Conservation (phyloP, 179 eudicot species). For the Beta lomatogona region DNA sequence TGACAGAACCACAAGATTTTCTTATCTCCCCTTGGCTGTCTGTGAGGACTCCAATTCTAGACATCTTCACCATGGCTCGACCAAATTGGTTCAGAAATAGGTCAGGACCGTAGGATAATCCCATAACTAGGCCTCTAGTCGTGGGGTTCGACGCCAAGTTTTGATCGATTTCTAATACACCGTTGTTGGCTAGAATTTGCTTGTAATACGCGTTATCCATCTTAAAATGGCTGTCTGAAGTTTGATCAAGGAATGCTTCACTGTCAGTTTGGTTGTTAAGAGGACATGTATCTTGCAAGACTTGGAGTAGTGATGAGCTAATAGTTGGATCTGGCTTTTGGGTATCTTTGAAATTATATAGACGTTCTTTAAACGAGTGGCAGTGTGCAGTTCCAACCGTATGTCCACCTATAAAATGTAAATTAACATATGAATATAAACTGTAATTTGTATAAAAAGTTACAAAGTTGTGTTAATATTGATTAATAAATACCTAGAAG, state of each 20-base stretch:
- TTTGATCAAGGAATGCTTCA: constrained; percentile 35
- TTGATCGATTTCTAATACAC: constrained; percentile 27
- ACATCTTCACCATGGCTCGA: constrained; percentile 26
- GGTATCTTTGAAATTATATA: constrained; percentile 33
- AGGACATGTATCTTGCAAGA: constrained; percentile 35
- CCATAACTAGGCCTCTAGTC: constrained; percentile 22
- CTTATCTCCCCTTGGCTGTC: constrained; percentile 20
- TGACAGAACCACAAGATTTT: constrained; percentile 9
- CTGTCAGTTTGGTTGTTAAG: constrained; percentile 3
- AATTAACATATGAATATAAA: no score
- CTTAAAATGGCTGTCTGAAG: constrained; percentile 26
- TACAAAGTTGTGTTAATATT: no score
- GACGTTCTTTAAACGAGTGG: constrained; percentile 30
- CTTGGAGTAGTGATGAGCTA: constrained; percentile 16
- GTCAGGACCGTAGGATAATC: constrained; percentile 12
- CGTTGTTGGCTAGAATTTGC: constrained; percentile 24
- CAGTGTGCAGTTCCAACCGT: constrained; percentile 49
- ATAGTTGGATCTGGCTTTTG: constrained; percentile 36
- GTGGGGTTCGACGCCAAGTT: constrained; percentile 7
- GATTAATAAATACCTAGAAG: constrained; percentile 34
- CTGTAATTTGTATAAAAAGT: no score
- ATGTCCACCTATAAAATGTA: constrained; percentile 34
- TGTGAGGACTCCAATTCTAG: constrained; percentile 23
- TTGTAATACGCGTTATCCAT: constrained; percentile 25
- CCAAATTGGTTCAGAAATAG: constrained; percentile 17